Percentiles rank a stretch among this genome's conserved stretches.
Conservation (phyloP, 805 yeast genomes). For the Barnettozyma sucrosica region DNA sequence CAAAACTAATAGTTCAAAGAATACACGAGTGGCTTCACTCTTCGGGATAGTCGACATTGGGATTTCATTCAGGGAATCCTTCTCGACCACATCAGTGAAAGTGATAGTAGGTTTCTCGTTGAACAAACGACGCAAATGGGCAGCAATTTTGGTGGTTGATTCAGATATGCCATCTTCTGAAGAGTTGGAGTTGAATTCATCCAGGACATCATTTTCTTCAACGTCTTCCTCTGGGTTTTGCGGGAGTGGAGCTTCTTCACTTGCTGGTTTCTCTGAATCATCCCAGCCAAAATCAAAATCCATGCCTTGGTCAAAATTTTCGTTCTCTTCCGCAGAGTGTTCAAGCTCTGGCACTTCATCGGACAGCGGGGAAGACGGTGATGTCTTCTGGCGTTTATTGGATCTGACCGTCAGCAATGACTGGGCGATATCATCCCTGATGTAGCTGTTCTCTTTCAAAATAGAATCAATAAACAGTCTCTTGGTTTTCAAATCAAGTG, state of each 20-base stretch:
- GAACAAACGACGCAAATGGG: conserved; percentile 34
- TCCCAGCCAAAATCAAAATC: conserved; percentile 34
- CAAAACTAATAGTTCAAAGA: conserved; percentile 76
- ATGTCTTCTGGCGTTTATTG: conserved; percentile 19
- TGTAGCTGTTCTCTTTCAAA: conserved; percentile 12
- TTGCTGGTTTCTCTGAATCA: conserved; percentile 21
- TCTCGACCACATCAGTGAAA: conserved; percentile 36
- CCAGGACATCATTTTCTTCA: conserved; percentile 22
- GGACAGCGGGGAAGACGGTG: conserved; percentile 10
- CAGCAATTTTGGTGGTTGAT: conserved; percentile 51
- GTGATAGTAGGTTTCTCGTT: conserved; percentile 16
- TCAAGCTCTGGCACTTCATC: conserved; percentile 20
- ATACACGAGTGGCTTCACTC: conserved; percentile 62
- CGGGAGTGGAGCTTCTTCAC: conserved; percentile 11
- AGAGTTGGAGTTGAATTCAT: conserved; percentile 9
- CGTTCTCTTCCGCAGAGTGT: conserved; percentile 13
- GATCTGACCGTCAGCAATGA: conserved; percentile 7
- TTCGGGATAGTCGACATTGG: conserved; percentile 37
- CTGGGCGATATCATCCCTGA: conserved; percentile 15
- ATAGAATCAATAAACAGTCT: conserved; percentile 16
- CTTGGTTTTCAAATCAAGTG: conserved; percentile 14
- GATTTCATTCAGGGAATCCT: conserved; percentile 11
- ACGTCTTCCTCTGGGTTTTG: conserved; percentile 21
- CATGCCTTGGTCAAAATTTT: conserved; percentile 12
- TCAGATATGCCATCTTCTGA: conserved; percentile 33